Percentiles rank a stretch among this genome's conserved stretches.
phyloP scores from a whole-genome alignment of 140 eudicot species.

The Senecio squalidus region DNA sequence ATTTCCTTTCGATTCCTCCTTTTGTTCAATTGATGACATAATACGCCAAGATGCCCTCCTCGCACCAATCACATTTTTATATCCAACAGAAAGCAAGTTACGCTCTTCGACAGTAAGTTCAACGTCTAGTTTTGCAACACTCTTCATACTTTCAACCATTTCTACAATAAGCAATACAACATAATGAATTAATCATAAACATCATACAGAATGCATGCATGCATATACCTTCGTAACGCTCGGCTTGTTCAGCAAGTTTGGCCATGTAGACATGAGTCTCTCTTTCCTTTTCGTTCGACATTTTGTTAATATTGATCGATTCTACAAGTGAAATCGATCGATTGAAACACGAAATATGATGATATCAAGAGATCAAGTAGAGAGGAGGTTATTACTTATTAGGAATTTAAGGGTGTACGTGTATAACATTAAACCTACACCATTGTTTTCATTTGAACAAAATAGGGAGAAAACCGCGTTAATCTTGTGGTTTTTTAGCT shows the following conservation, averaged over 20 bases:
- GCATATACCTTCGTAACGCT: conserved; percentile 77
- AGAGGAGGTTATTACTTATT: too few relatives aligned
- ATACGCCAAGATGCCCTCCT: conserved; percentile 99
- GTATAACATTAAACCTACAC: too few relatives aligned
- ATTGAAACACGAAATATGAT: background rate
- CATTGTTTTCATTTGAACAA: background rate
- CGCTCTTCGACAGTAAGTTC: conserved; percentile 91
- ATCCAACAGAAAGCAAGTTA: conserved; percentile 89
- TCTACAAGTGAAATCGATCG: conserved; percentile 15
- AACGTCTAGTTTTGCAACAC: conserved; percentile 81
- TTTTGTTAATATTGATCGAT: conserved; percentile 18
- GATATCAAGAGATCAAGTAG: too few relatives aligned
- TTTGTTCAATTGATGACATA: conserved; percentile 94
- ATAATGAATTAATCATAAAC: background rate
- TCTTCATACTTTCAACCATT: conserved; percentile 95
- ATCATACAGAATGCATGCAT: background rate
- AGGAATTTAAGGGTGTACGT: too few relatives aligned
- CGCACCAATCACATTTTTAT: conserved; percentile 93
- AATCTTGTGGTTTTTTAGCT: background rate
- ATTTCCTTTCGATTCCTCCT: conserved; percentile 83
- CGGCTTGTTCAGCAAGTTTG: conserved; percentile 96
- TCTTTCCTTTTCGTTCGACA: conserved; percentile 81
- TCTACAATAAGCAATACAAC: conserved; percentile 36
- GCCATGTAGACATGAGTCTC: conserved; percentile 92
- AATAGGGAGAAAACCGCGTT: background rate